Percentiles rank a stretch among this genome's conserved stretches.
Evolutionary conservation across 2,329 filamentous ascomycete species (phyloP).

Genomic region (Ophiostoma tasmaniense): DNA sequence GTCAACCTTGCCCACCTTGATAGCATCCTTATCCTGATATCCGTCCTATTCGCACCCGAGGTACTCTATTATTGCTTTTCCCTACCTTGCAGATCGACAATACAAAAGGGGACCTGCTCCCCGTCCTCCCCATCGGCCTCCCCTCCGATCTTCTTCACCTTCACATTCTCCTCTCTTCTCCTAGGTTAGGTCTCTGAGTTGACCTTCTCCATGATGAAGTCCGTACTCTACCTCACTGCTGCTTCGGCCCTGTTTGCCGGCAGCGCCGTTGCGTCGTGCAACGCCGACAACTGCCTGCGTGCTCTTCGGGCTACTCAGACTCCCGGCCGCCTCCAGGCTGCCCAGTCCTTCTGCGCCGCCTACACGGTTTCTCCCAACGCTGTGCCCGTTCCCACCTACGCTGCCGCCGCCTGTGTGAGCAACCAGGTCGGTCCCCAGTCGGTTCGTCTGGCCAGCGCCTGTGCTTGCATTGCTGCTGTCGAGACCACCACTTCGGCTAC

Average conservation of each 20-base stretch:
- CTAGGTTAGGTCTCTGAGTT: not conserved
- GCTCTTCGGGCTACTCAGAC: constrained; percentile 30
- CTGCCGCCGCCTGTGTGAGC: not conserved
- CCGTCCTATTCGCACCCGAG: not conserved
- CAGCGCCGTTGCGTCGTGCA: constrained; percentile 9
- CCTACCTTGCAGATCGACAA: not conserved
- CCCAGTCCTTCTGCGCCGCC: constrained; percentile 28
- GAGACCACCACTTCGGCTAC: not conserved
- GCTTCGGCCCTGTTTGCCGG: not conserved
- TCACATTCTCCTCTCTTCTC: not conserved
- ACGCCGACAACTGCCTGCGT: constrained; percentile 32
- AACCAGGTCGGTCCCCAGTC: constrained; percentile 15
- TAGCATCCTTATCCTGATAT: not conserved
- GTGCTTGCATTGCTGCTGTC: constrained; percentile 21
- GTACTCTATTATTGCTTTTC: not conserved
- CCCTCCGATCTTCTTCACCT: not conserved
- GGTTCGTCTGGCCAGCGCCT: constrained; percentile 23
- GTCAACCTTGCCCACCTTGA: not conserved
- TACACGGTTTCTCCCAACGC: constrained; percentile 19
- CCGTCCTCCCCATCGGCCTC: not conserved
- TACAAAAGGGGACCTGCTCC: not conserved
- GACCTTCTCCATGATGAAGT: not conserved
- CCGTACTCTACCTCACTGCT: not conserved
- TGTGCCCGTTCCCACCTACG: not conserved
- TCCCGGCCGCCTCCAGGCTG: constrained; percentile 28